Conservation (phyloP, 78 protist genomes). For the Protostelium mycophagum region DNA sequence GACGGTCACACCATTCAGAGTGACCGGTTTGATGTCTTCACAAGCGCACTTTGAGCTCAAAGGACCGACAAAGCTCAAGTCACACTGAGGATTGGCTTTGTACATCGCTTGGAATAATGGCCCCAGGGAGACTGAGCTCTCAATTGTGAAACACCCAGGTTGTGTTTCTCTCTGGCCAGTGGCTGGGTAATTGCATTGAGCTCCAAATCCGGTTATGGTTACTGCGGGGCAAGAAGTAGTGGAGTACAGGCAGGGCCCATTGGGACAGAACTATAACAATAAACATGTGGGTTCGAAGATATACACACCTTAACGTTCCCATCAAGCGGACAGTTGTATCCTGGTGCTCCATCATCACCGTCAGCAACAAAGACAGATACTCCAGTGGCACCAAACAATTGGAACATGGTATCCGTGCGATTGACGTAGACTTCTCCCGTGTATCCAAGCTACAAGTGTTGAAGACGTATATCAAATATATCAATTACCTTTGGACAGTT, state of each 20-base stretch:
- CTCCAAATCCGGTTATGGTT: too few species aligned
- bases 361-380: slow-evolving; percentile 41
- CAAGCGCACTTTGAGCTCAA: slow-evolving; percentile 29
- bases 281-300: too few species aligned
- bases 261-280: too few species aligned
- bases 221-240: too few species aligned
- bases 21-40: neutral
- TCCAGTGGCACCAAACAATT: slow-evolving; percentile 53
- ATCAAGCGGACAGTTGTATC: slow-evolving; percentile 39
- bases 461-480: neutral
- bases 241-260: too few species aligned
- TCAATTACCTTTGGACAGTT: slow-evolving; percentile 10
- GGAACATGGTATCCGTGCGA: slow-evolving; percentile 42
- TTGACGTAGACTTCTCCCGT: slow-evolving; percentile 20
- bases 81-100: neutral
- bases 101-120: neutral
- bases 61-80: neutral
- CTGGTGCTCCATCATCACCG: slow-evolving; percentile 76
- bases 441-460: neutral
- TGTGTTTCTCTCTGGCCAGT: too few species aligned
- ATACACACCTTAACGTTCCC: neutral
- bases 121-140: too few species aligned
- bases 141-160: too few species aligned
- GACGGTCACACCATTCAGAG: slow-evolving; percentile 2
- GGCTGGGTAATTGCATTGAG: too few species aligned